A percentile compares a stretch with the other conserved stretches of the same genome.
These are phyloP conservation scores for Alternaria sp. DNA, from an alignment of 2,329 filamentous ascomycete species.

Conservation along the genomic window DNA sequence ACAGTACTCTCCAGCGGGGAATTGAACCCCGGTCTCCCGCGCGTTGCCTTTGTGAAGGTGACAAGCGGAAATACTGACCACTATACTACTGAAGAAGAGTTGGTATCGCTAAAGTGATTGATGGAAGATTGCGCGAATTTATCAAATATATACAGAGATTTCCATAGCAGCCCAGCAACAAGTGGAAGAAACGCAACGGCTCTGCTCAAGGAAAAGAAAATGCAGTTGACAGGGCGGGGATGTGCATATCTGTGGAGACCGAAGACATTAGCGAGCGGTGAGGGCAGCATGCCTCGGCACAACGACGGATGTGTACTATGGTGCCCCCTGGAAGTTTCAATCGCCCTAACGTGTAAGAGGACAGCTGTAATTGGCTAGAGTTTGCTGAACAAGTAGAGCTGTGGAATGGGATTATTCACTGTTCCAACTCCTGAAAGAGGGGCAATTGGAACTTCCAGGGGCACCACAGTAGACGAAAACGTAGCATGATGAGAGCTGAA, in stretches of 20 bases:
- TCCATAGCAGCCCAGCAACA: background rate
- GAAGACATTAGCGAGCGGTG: slow-evolving; percentile 10
- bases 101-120: background rate
- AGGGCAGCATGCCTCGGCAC: background rate
- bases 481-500: background rate
- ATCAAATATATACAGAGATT: too few species aligned
- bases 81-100: slow-evolving; percentile 12
- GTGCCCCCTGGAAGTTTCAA: too few species aligned
- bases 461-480: background rate
- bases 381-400: too few species aligned
- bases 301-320: background rate
- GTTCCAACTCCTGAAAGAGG: too few species aligned
- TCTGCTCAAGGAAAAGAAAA: background rate
- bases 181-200: too few species aligned
- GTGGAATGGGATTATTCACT: too few species aligned
- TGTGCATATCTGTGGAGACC: slow-evolving; percentile 4
- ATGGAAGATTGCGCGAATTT: background rate
- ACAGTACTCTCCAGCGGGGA: slow-evolving; percentile 7
- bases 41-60: background rate
- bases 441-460: too few species aligned
- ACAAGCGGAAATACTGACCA: slow-evolving; percentile 12
- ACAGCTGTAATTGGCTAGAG: background rate
- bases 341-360: background rate
- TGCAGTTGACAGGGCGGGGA: background rate
- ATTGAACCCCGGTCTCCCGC: slow-evolving; percentile 10